Conservation (phyloP, 495 filamentous ascomycete genomes). For the Jackrogersella minutella region DNA sequence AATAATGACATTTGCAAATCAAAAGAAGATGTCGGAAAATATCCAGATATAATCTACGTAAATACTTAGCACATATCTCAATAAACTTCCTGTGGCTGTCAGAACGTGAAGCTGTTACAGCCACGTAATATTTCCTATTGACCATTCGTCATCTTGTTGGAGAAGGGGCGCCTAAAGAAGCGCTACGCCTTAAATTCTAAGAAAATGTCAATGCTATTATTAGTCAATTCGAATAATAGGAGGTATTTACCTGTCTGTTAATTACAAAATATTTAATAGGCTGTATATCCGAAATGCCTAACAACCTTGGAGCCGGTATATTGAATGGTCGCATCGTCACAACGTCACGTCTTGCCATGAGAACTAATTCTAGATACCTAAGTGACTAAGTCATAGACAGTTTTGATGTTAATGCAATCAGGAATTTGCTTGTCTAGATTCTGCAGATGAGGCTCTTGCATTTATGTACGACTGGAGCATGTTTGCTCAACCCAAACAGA, state of each 20-base stretch:
- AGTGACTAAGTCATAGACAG: too few relatives aligned
- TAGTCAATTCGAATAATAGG: background rate
- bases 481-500: too few relatives aligned
- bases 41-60: background rate
- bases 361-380: too few relatives aligned
- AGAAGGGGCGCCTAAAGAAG: constrained; percentile 5
- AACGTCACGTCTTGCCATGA: background rate
- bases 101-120: background rate
- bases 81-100: background rate
- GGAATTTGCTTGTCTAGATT: too few relatives aligned
- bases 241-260: background rate
- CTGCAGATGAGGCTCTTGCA: too few relatives aligned
- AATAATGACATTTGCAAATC: too few relatives aligned
- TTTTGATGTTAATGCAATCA: too few relatives aligned
- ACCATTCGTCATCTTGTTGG: background rate
- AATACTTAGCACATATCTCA: background rate
- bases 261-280: too few relatives aligned
- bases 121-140: background rate
- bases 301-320: background rate
- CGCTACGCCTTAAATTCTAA: background rate
- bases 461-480: too few relatives aligned
- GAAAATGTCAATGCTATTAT: background rate
- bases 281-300: too few relatives aligned
- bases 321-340: background rate
- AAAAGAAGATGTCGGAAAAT: background rate